These are phyloP conservation scores for Xerocomellus dryophilus DNA, from an alignment of 768 basidiomycete species.

Conservation along the genomic window DNA sequence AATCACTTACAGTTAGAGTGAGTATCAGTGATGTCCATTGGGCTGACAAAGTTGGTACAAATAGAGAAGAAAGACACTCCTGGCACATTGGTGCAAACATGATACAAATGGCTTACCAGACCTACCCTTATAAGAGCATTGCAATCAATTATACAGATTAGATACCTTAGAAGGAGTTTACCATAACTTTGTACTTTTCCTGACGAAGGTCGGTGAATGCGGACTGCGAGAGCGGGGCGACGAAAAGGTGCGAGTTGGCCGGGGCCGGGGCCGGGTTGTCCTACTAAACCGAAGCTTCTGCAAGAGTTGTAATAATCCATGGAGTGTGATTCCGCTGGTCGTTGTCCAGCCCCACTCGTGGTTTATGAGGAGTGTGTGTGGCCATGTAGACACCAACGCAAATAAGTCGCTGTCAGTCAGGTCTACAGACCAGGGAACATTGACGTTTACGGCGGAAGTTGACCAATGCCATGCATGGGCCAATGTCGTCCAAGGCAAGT, in stretches of 20 bases:
- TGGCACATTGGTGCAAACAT: neutral
- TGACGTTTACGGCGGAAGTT: neutral
- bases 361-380: neutral
- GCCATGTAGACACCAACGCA: neutral
- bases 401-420: neutral
- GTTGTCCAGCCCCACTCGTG: neutral
- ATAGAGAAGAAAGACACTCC: neutral
- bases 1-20: neutral
- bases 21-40: neutral
- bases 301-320: neutral
- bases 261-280: too few species aligned
- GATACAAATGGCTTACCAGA: neutral
- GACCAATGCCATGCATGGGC: neutral
- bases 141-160: neutral
- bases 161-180: neutral
- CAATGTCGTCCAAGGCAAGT: neutral
- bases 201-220: too few species aligned
- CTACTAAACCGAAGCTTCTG: neutral
- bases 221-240: too few species aligned
- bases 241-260: too few species aligned
- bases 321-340: neutral
- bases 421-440: neutral
- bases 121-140: neutral
- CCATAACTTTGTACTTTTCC: neutral
- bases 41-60: neutral